Conservation (phyloP, 2,329 filamentous ascomycete genomes). For the Nectriaceae sp. region DNA sequence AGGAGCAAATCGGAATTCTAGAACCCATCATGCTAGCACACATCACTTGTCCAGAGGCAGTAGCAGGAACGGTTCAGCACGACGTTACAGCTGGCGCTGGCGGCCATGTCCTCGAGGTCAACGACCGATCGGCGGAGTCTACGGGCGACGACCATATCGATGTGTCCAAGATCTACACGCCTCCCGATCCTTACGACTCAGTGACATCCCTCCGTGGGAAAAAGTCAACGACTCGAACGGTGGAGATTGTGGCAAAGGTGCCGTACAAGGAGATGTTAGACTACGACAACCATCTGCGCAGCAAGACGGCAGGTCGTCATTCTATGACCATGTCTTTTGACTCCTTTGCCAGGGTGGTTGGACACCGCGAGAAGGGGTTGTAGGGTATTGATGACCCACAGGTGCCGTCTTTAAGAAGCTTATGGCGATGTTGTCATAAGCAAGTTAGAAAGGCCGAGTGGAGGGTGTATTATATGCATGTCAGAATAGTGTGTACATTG, state of each 20-base stretch:
- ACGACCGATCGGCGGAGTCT: constrained; percentile 48
- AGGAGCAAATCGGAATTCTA: constrained; percentile 66
- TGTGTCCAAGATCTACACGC: constrained; percentile 76
- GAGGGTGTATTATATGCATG: neutral
- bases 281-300: constrained; percentile 85
- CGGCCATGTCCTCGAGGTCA: constrained; percentile 73
- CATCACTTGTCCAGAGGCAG: constrained; percentile 82
- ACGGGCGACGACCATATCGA: constrained; percentile 57
- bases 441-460: constrained; percentile 7
- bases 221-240: constrained; percentile 50
- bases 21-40: constrained; percentile 92
- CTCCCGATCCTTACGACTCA: constrained; percentile 77
- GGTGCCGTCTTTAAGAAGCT: neutral
- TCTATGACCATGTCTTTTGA: constrained; percentile 61
- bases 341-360: constrained; percentile 57
- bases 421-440: neutral
- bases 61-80: constrained; percentile 80
- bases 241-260: constrained; percentile 79
- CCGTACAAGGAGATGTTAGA: constrained; percentile 96
- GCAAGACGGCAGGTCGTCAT: constrained; percentile 81
- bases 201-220: constrained; percentile 58
- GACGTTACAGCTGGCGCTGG: constrained; percentile 74
- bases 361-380: constrained; percentile 53
- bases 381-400: constrained; percentile 22
- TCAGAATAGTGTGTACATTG: neutral